Base-by-base conservation (phyloP, 1,284 basidiomycete genomes). In the Ceratobasidium theobromae region DNA sequence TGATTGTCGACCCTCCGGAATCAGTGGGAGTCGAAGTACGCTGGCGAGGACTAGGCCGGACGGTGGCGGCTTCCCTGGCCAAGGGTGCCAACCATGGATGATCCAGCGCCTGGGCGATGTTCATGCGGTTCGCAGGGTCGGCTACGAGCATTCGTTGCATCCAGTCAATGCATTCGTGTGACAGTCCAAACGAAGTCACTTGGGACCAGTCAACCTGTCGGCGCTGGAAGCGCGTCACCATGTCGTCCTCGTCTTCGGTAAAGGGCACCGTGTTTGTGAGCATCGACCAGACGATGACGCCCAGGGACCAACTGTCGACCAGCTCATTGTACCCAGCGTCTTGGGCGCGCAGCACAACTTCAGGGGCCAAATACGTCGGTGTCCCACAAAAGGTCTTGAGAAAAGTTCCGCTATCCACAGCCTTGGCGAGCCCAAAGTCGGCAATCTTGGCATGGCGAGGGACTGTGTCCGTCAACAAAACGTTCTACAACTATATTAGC, bases 281-380 rank as follows among this genome's bases (percentile, higher is more conserved):
- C 90, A 93, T 93, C 46, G 88, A 86, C 71, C 86, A 97, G 0
- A 96, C 84, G 62, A 97, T 95, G 16, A 95, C 92, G 4, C 95
- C 94, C 21, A 93, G 84, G 53, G 92, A 94, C 93, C 93, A 98
- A 70, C 90, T 93, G 74, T 98, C 94, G 53, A 96, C 95, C 16
- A 88, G 78, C 67, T 87, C 84, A 72, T 88, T 83, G 73, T 97
- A 97, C 1, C 93, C 92, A 49, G 83, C 79, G n/a, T 81, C 71
- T 46, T 81, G 78, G 3, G 80, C 75, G 71, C 90, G 88, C 73
- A 83, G 81, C n/a, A 96, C 88, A 30, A 98, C 91, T 74, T 95
- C 91, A 0, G 91, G 91, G 0, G 91, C 91, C 3, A 94, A 83
- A 73, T 94, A 94, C 58, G 82, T 84, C 0, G 91, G 91, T 0